phyloP scores from a whole-genome alignment of 169 alveolate genomes.

The Perkinsus chesapeaki region DNA sequence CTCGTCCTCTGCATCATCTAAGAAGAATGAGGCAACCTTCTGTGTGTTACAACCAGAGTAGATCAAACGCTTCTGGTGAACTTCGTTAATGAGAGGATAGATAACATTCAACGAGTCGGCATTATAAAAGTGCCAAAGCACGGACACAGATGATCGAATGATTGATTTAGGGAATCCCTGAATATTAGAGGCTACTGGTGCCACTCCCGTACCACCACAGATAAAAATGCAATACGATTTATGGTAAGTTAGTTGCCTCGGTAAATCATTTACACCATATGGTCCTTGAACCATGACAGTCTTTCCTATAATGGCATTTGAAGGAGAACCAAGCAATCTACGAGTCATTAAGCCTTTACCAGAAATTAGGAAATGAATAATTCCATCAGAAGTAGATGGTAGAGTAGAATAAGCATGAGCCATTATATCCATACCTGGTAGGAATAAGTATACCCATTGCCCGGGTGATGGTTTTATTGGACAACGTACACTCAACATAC shows the following conservation, averaged over 20 bases:
- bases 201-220: not conserved
- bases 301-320: not conserved
- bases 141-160: not conserved
- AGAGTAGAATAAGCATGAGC: not conserved
- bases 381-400: not conserved
- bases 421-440: not conserved
- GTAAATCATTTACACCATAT: not conserved
- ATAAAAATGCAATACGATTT: not conserved
- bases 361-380: not conserved
- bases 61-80: not conserved
- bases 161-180: not conserved
- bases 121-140: not conserved
- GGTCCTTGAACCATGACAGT: not conserved
- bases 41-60: not conserved
- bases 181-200: not conserved
- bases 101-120: not conserved
- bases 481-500: not conserved
- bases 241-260: not conserved
- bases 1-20: not conserved
- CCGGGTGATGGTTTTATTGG: not conserved
- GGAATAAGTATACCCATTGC: not conserved
- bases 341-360: not conserved
- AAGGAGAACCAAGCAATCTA: not conserved
- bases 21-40: not conserved
- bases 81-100: not conserved